Evolutionary conservation across 441 rosid genomes (phyloP), one percentile per base, ranked within the genome.

Genomic region (Oxalis stricta): DNA sequence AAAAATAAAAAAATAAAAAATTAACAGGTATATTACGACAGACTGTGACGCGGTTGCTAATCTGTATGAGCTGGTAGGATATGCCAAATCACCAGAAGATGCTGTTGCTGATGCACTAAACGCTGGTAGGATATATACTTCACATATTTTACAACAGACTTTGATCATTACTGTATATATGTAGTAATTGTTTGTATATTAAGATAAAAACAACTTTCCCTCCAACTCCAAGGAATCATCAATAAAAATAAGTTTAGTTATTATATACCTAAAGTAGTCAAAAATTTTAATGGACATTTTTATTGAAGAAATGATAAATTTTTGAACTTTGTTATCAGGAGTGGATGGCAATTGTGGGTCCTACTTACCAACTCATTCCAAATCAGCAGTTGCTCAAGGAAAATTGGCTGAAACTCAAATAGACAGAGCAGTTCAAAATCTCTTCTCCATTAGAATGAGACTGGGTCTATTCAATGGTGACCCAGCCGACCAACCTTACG

Each of bases 1-100:
- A n/a, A n/a, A n/a, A n/a, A n/a, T n/a, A n/a, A n/a, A n/a, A n/a
- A n/a, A n/a, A n/a, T n/a, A n/a, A n/a, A n/a, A n/a, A n/a, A n/a
- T n/a, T n/a, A n/a, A 48, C 59, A 79, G 84, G 50, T 79, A 79
- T 50, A 76, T 79, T 39, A 69, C 88, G 44, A 73, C 88, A 24
- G 88, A 79, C 47, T 79, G 88, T 71, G 84, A 79, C 63, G 82
- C 84, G 11, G 84, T 79, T 33, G 88, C 70, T 52, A 79, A 84
- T 5, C 64, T 79, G 48, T 64, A 31, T 44, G 75, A 59, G 12
- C 71, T 63, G 56, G 84, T 76, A 54, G 60, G 70, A 33, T 76
- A 73, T 38, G 60, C 76, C 0, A 79, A 67, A 50, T 41, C 59
- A 9, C 32, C 71, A 3, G 82, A 65, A 24, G 84, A 79, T 22